Evolutionary conservation across 1,139 yeast genomes (phyloP).

Genomic region (Wickerhamomyces sp.): DNA sequence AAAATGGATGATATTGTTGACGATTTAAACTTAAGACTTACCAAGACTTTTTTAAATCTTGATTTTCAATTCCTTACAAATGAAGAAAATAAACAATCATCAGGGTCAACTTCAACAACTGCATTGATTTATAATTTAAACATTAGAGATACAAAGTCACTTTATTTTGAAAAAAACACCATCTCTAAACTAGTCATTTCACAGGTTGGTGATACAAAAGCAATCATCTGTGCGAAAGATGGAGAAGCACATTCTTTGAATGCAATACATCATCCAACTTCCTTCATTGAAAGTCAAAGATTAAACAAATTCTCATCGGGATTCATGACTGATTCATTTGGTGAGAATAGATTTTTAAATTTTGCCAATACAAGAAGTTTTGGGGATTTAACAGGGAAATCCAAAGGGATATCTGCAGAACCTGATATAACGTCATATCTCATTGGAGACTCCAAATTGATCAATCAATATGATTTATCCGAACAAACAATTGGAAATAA

Average conservation of each 20-base stretch:
- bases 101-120: slow-evolving; percentile 87
- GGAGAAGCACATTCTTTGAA: slow-evolving; percentile 82
- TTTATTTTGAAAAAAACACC: slow-evolving; percentile 69
- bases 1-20: slow-evolving; percentile 25
- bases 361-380: slow-evolving; percentile 91
- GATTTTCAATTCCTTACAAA: slow-evolving; percentile 40
- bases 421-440: slow-evolving; percentile 75
- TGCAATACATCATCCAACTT: slow-evolving; percentile 80
- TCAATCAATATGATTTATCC: slow-evolving; percentile 20
- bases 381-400: slow-evolving; percentile 80
- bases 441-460: slow-evolving; percentile 47
- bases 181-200: slow-evolving; percentile 70
- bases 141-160: slow-evolving; percentile 34
- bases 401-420: slow-evolving; percentile 84
- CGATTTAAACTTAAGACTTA: slow-evolving; percentile 56
- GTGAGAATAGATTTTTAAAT: slow-evolving; percentile 75
- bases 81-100: slow-evolving; percentile 31
- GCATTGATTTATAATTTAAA: slow-evolving; percentile 54
- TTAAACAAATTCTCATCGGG: slow-evolving; percentile 67
- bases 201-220: slow-evolving; percentile 93
- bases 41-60: slow-evolving; percentile 55
- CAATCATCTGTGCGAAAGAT: slow-evolving; percentile 68
- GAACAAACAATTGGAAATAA: slow-evolving; percentile 28
- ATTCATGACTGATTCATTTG: slow-evolving; percentile 85
- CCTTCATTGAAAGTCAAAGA: slow-evolving; percentile 71